Conservation (phyloP, 306 rosid genomes). For the Casuarina equisetifolia region DNA sequence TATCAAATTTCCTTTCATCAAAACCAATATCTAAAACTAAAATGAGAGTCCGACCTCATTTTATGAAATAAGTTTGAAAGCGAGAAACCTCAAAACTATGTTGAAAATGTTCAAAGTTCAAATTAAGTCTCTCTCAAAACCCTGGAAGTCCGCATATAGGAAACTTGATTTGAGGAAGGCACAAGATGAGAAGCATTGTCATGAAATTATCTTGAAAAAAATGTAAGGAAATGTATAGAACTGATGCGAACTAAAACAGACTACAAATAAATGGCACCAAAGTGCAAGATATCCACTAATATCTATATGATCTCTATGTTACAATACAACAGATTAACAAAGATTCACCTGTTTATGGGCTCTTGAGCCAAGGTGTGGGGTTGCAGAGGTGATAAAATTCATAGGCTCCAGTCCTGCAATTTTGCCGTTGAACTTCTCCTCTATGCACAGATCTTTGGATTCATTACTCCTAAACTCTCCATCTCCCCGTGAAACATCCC, state of each 20-base stretch:
- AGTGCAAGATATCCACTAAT: not conserved
- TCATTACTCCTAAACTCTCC: conserved; percentile 39
- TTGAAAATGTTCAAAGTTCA: not conserved
- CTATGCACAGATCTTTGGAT: conserved; percentile 38
- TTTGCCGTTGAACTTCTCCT: conserved; percentile 41
- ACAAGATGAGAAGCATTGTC: no score
- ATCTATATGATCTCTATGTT: not conserved
- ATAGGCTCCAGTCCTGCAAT: conserved; percentile 84
- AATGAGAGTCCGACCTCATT: not conserved
- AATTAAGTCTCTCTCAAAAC: not conserved
- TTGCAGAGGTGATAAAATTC: conserved; percentile 76
- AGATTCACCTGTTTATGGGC: conserved; percentile 74
- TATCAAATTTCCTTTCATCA: not conserved
- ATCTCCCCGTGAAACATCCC: conserved; percentile 30
- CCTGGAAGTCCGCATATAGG: not conserved
- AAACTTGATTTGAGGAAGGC: not conserved
- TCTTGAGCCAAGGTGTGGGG: conserved; percentile 92
- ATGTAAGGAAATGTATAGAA: not conserved
- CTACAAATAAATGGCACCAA: not conserved
- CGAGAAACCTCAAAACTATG: not conserved
- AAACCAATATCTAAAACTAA: not conserved
- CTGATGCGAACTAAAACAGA: not conserved
- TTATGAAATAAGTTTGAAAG: not conserved
- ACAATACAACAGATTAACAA: not conserved
- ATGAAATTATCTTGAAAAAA: no score